Evolutionary conservation across 1,284 basidiomycete genomes (phyloP), one percentile per base, ranked within the genome.

Genomic region (Leccinum griseonigrum): DNA sequence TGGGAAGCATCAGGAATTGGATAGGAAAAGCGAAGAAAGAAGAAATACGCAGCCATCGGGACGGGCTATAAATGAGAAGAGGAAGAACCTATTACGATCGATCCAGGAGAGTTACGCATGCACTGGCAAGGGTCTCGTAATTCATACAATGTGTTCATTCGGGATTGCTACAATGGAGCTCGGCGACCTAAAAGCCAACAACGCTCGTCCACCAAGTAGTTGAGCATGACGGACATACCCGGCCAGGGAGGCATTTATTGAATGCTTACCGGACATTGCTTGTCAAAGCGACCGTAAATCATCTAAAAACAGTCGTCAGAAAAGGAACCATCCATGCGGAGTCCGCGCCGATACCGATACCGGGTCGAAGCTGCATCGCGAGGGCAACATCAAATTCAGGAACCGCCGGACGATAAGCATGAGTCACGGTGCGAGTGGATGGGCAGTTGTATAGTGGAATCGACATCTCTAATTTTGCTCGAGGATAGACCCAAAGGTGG

Each of bases 301-400:
- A 91, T 13, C 89, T 89, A 72, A 89, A 91, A 72, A 90, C 81
- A 28, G 86, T 79, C 86, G 91, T 89, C 73, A 91, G 72, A 72
- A 90, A 90, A 60, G 87, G 77, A 54, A 91, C 86, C 77, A 90
- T 81, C 88, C 88, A 91, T 36, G 89, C 88, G 10, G 87, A 81
- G 67, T 91, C 90, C 26, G 88, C 85, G 54, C 86, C 84, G 14
- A 83, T 70, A 36, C 87, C 86, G 28, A 88, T 73, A 2, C 87
- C 86, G 9, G 87, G 87, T 28, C 86, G 79, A 53, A 90, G 79
- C 71, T 91, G 88, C 86, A 90, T 85, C 50, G 86, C 87, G n/a
- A 90, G 81, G 28, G 86, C 88, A 55, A 88, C 80, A 68, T 90
- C 88, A 38, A 90, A 70, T 62, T 79, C 67, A 73, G 83, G 70